Evolutionary conservation across 1,284 basidiomycete genomes (phyloP), one percentile per base, ranked within the genome.

Genomic region (Ganoderma leucocontextum): DNA sequence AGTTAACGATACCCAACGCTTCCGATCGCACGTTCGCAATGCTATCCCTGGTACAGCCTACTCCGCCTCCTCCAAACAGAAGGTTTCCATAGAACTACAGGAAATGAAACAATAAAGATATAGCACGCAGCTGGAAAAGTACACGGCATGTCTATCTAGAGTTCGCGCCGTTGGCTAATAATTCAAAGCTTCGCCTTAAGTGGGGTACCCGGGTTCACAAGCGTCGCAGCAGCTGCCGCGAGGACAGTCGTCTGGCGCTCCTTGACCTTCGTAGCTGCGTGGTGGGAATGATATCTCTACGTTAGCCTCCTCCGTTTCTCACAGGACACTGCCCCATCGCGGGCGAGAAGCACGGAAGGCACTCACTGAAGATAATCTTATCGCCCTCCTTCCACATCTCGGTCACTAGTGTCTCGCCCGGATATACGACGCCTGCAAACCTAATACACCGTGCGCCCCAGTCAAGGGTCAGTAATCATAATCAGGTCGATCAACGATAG

Each of bases 381-480:
- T 89, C 82, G 22, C 92, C 95, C 76, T 98, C 96, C 80, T 97
- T 98, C 97, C 97, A 99, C 96, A 98, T 98, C 79, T 95, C 90
- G 0, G 96, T 98, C 22, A 96, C 84, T 59, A 98, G 86, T 0
- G 97, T 99, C 84, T 99, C 96, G 12, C 97, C 97, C 5, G 97
- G 97, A 78, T 93, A 97, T 41, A 99, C 95, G 7, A 93, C 89
- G n/a, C 94, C 95, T 0, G 91, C 88, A 80, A 97, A 96, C 64
- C 93, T 92, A 59, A 65, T 60, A 66, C 41, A 57, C 39, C 52
- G 33, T 10, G 39, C 59, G 19, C 33, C 57, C 10, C 5, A 22
- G 47, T 22, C 47, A 52, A 47, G 55, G 42, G 58, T 33, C 25
- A 19, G 57, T n/a, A 33, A 9, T 36, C 38, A 25, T n/a, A 33